Conservation (phyloP, 441 rosid species). For the Gossypium gossypioides region DNA sequence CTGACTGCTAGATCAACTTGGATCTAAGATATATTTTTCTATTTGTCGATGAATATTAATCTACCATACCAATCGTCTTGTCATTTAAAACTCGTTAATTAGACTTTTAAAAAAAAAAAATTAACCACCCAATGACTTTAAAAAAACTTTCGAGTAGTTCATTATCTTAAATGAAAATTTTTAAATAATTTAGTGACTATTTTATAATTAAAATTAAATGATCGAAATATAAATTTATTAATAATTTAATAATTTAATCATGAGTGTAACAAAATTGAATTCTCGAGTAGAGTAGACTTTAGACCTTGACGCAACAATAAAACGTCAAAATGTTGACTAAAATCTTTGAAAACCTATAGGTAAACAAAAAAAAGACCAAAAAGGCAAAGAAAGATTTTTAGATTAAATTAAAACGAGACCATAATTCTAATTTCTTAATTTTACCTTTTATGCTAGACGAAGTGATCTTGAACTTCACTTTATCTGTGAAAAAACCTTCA, state of each 20-base stretch:
- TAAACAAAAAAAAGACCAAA: background rate
- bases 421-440: background rate
- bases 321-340: background rate
- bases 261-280: no score
- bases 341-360: background rate
- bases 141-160: no score
- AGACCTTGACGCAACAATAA: background rate
- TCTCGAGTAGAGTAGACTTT: background rate
- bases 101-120: no score
- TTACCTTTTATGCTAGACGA: background rate
- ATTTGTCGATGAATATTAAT: no score
- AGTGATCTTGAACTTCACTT: background rate
- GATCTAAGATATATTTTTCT: no score
- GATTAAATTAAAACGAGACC: background rate
- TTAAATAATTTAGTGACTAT: rapidly evolving
- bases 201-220: no score
- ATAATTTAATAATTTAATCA: background rate
- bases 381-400: background rate
- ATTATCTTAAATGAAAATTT: no score
- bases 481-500: background rate
- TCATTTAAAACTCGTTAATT: no score
- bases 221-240: no score
- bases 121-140: no score
- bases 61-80: rapidly evolving
- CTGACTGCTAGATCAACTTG: no score